Conservation (phyloP, 2,329 filamentous ascomycete genomes). For the Gnomoniopsis smithogilvyi region DNA sequence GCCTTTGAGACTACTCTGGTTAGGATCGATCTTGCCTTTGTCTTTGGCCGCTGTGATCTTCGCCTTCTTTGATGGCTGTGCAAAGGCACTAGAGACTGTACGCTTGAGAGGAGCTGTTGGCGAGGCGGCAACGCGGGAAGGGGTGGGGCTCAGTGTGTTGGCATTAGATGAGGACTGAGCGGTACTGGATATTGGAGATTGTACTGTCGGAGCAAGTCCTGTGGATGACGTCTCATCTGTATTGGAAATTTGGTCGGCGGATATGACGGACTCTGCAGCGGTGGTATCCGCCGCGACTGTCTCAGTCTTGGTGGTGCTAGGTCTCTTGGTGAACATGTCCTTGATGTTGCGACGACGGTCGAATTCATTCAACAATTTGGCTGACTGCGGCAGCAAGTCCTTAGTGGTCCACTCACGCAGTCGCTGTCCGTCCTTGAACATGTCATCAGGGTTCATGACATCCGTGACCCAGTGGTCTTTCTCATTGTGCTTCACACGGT, state of each 20-base stretch:
- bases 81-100: not conserved
- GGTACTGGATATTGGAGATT: not conserved
- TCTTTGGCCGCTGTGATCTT: conserved; percentile 32
- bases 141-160: not conserved
- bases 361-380: conserved; percentile 83
- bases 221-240: not conserved
- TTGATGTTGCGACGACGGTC: conserved; percentile 80
- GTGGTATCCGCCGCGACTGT: not conserved
- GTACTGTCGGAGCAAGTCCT: not conserved
- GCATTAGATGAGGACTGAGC: not conserved
- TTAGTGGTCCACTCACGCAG: conserved; percentile 63
- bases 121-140: not conserved
- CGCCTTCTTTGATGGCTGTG: conserved; percentile 41
- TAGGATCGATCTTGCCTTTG: conserved; percentile 18
- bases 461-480: conserved; percentile 58
- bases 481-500: conserved; percentile 52
- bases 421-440: conserved; percentile 66
- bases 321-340: conserved; percentile 79
- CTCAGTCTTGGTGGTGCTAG: conserved; percentile 17
- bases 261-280: not conserved
- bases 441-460: conserved; percentile 71
- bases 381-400: conserved; percentile 71
- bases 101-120: conserved; percentile 2
- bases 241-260: not conserved
- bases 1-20: conserved; percentile 64